Evolutionary conservation across 495 filamentous ascomycete genomes (phyloP), one percentile per base, ranked within the genome.

Genomic region (Penicillium angulare): DNA sequence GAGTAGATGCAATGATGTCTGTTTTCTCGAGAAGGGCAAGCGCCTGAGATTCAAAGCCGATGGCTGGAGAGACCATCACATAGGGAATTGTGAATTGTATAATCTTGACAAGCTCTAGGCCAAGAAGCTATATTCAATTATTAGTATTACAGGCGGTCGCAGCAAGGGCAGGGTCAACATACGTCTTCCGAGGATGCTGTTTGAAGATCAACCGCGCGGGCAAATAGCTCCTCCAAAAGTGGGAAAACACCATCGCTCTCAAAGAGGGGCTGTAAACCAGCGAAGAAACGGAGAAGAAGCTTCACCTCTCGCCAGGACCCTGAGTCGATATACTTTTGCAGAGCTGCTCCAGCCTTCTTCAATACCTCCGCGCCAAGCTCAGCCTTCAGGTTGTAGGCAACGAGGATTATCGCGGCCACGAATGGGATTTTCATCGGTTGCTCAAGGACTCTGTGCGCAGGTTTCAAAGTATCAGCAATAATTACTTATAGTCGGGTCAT

Each of bases 371-470:
- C 72, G 22, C 84, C 78, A 29, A 93, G 72, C 52, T 92, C 87
- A 17, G 84, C 78, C 47, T 88, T 89, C 50, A 86, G 69, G 27
- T 78, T 76, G 70, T 97, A 93, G 49, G 82, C 75, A 36, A 88
- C 79, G 41, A 96, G 75, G 22, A 91, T 77, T 3, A 91, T 83
- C 20, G 86, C 87, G 22, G 90, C 91, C 44, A 93, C 77, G 65
- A 96, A 97, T 2, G 93, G 95, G 44, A 90, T 92, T 73, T 97
- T 97, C 69, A 99, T 85, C 0, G 95, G 92, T 69, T 99, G 93
- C 70, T 99, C 93, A 17, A 91, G 59, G 34, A 86, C 75, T 34
- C 77, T 82, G 31, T 10, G 47, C 3, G 35, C n/a, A 33, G 22
- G 17, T 16, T 24, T 9, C 27, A 15, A 50, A n/a, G n/a, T 43